Base-by-base conservation (phyloP, 2,329 filamentous ascomycete species). In the Dactylellina leptospora region DNA sequence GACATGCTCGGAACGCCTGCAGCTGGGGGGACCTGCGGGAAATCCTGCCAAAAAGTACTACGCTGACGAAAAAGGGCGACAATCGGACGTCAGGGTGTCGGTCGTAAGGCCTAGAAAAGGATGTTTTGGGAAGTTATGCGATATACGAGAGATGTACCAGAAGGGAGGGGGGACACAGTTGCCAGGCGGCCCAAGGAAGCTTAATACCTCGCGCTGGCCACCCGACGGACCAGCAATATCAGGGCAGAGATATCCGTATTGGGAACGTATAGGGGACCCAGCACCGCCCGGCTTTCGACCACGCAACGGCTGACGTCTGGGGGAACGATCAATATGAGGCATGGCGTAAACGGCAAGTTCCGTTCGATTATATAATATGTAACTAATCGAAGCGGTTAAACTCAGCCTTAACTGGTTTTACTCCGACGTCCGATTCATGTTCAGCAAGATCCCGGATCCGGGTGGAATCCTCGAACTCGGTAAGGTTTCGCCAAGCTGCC, bases 361-460 rank as follows among this genome's bases (percentile, higher is more conserved):
- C 58, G 30, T 50, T 16, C 36, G 45, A 27, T 66, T 40, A 25
- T n/a, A n/a, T n/a, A n/a, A n/a, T n/a, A n/a, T n/a, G 20, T 64
- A 54, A 48, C 45, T 45, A 10, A 28, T 16, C 40, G 38, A 20
- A 18, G 16, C 28, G 48, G 25, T 66, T 56, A 50, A 45, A 44
- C 36, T 66, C 53, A 59, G 53, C 62, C 62, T 66, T 45, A 18
- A 22, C n/a, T 45, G 18, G 8, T 9, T 9, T 9, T 9, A 16
- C 40, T 23, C 9, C 4, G 4, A 6, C 13, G 6, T 33, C 30
- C 30, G 30, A 33, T 13, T 33, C n/a, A n/a, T n/a, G n/a, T n/a
- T n/a, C n/a, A 33, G 6, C 30, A 13, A 33, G 6, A 13, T 33
- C 13, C 6, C 30, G 30, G 6, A 13, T 33, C 30, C 30, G 30